Percentiles rank a stretch among this genome's conserved stretches.
phyloP scores from a whole-genome alignment of 805 yeast species.

The Yarrowia sp. region DNA sequence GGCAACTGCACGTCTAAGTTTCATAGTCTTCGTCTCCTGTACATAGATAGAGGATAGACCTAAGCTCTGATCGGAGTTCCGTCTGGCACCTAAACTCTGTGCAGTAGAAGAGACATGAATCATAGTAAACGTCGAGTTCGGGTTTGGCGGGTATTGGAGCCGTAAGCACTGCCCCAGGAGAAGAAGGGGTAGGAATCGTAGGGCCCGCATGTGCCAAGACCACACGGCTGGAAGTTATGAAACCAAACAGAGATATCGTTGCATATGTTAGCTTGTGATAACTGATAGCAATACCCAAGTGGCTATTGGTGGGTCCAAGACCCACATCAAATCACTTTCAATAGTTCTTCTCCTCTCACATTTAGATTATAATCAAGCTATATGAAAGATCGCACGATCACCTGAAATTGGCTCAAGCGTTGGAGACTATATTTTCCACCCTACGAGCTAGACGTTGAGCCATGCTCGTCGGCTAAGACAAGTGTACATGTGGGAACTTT shows the following conservation, averaged over 20 bases:
- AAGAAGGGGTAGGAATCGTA: not conserved
- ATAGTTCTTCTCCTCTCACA: no score
- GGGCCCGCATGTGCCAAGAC: not conserved
- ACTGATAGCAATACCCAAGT: not conserved
- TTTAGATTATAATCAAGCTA: not conserved
- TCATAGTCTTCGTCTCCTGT: not conserved
- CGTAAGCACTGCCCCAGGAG: conserved; percentile 5
- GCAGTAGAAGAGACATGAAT: no score
- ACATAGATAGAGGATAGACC: not conserved
- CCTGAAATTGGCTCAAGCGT: not conserved
- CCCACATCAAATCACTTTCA: no score
- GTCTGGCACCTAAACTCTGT: not conserved
- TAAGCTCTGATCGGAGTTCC: not conserved
- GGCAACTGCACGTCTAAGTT: not conserved
- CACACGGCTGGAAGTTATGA: not conserved
- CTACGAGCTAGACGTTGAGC: not conserved
- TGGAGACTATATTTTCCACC: not conserved
- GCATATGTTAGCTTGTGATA: not conserved
- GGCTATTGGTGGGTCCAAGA: no score
- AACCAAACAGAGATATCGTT: not conserved
- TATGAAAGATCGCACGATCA: not conserved
- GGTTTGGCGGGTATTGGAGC: not conserved
- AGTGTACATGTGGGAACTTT: not conserved
- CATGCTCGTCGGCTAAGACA: not conserved
- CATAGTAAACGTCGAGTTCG: not conserved